Evolutionary conservation across 345 rosid genomes (phyloP).

Genomic region (Excoecaria cochinchinensis): DNA sequence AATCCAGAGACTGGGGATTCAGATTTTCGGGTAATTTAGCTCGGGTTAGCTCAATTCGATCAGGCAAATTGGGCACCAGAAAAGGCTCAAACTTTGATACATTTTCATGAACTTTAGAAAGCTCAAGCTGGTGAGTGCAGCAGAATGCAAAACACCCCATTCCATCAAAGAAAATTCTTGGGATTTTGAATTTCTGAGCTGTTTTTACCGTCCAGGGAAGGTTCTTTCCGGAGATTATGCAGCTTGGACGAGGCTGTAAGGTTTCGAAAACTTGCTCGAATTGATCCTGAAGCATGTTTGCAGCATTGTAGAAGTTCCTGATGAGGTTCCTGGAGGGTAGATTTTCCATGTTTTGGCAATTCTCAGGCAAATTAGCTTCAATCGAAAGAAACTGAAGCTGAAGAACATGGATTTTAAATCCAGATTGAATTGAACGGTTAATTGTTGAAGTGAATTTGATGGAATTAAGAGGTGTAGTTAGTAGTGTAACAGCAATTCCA

Average conservation of each 20-base stretch:
- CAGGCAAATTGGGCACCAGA: slow-evolving; percentile 39
- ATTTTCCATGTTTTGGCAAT: slow-evolving; percentile 20
- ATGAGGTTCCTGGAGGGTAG: slow-evolving; percentile 18
- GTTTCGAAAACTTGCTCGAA: slow-evolving; percentile 2
- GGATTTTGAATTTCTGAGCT: slow-evolving; percentile 33
- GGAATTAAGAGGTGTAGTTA: slow-evolving; percentile 21
- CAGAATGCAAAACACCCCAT: slow-evolving; percentile 36
- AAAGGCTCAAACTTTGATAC: slow-evolving; percentile 31
- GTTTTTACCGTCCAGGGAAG: slow-evolving; percentile 40
- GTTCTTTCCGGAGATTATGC: slow-evolving; percentile 41
- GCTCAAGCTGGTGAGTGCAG: slow-evolving; percentile 27
- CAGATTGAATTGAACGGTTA: slow-evolving; percentile 6
- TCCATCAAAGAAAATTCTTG: slow-evolving; percentile 44
- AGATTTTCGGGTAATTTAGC: slow-evolving; percentile 28
- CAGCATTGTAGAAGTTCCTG: slow-evolving; percentile 23
- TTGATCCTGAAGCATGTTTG: slow-evolving; percentile 18
- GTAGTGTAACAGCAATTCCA: slow-evolving; percentile 13
- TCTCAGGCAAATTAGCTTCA: slow-evolving; percentile 14
- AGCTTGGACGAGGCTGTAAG: slow-evolving; percentile 34
- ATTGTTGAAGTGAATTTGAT: slow-evolving; percentile 11
- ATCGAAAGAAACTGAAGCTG: slow-evolving; percentile 16
- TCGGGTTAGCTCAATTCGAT: slow-evolving; percentile 35
- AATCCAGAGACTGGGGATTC: neutral
- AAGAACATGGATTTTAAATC: slow-evolving; percentile 14
- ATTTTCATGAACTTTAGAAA: slow-evolving; percentile 24